phyloP scores from a whole-genome alignment of 2,329 filamentous ascomycete genomes.

The Coleophoma crateriformis region DNA sequence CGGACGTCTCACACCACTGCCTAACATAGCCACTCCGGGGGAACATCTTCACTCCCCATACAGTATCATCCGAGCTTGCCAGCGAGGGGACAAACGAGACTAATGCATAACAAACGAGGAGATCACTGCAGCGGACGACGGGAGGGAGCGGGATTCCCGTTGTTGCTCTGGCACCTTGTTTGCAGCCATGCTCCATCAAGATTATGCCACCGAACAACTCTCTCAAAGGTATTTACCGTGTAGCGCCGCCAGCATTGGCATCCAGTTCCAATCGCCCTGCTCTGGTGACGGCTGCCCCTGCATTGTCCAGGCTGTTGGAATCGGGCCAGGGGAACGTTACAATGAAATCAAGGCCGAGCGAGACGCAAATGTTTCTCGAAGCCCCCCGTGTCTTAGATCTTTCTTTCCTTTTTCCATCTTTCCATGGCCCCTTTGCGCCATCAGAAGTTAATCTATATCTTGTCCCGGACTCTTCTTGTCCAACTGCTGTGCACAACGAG shows the following conservation, averaged over 20 bases:
- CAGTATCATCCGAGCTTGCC: background rate
- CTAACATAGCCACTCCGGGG: background rate
- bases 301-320: too few relatives aligned
- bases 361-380: background rate
- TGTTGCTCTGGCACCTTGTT: background rate
- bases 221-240: too few relatives aligned
- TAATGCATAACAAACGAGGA: constrained; percentile 2
- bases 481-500: too few relatives aligned
- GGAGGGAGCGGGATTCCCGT: constrained; percentile 1
- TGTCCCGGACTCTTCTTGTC: too few relatives aligned
- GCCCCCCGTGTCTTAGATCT: background rate
- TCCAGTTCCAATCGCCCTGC: too few relatives aligned
- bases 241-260: too few relatives aligned
- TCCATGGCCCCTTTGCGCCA: too few relatives aligned
- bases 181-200: background rate
- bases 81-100: background rate
- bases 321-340: too few relatives aligned
- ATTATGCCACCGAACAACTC: background rate
- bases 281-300: too few relatives aligned
- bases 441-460: too few relatives aligned
- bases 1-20: constrained; percentile 8
- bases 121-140: background rate
- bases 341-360: too few relatives aligned
- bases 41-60: background rate
- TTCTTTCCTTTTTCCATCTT: background rate